Base-by-base conservation (phyloP, 2,329 filamentous ascomycete species). In the Botryotinia globosa region DNA sequence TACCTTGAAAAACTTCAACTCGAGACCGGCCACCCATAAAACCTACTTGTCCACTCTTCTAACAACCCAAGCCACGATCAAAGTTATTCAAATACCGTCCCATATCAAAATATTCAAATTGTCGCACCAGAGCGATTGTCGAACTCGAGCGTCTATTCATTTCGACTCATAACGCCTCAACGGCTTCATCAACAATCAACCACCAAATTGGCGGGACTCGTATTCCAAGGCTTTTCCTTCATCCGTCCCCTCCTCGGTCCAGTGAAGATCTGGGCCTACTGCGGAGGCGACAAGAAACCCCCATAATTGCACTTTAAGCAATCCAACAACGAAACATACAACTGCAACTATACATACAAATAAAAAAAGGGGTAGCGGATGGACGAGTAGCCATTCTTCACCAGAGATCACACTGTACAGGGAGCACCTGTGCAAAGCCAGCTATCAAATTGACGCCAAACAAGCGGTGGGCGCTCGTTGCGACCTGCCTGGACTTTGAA, bases 261-360 rank as follows among this genome's bases (percentile, higher is more conserved):
- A 85, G 71, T 63, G 16, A 90, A 91, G 83, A 90, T 91, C 87
- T 93, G 94, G 94, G 94, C 97, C 90, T 95, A 95, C 84, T 91
- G 91, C 87, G 94, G 95, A 92, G 93, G 94, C 87, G 93, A 96
- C 87, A 96, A 94, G 87, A 95, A 97, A 86, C 95, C 96, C 83
- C 95, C 95, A 88, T 98, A 98, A 98, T 85, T 95, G 83, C 87
- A 58, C 73, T 68, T 75, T 44, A 51, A 34, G 39, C 58, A 63
- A 54, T 22, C 25, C 59, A 59, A 59, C 18, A 61, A 20, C 54
- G 66, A 59, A 76, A 69, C 44, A 69, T 56, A 75, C 59, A 75
- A 59, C 61, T 72, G 71, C 71, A 72, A 65, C 65, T 51, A 72
- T 69, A 71, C 56, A 54, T 37, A 68, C 42, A 51, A 54, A 39